A percentile compares a stretch with the other conserved stretches of the same genome.
Evolutionary conservation across 2,329 filamentous ascomycete genomes (phyloP).

Genomic region (Microsporum audouinii): DNA sequence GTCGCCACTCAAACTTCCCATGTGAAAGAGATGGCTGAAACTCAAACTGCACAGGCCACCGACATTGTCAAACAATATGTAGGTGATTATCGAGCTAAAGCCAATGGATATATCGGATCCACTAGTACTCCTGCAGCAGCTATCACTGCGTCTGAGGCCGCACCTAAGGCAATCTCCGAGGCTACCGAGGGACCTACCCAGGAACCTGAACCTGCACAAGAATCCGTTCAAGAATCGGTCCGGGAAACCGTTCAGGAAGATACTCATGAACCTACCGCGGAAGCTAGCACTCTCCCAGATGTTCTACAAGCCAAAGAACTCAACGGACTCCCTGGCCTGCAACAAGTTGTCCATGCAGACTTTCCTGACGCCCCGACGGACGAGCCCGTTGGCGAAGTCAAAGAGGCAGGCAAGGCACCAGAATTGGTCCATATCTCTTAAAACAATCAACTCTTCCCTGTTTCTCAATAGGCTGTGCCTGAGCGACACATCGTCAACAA

Average conservation of each 20-base stretch:
- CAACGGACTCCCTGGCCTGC: background rate
- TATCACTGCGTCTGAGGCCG: constrained; percentile 9
- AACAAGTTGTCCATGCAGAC: constrained; percentile 22
- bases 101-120: constrained; percentile 43
- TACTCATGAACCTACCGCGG: constrained; percentile 10
- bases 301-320: background rate
- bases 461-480: constrained; percentile 1
- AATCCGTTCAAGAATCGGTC: background rate
- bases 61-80: constrained; percentile 49
- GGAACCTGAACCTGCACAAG: background rate
- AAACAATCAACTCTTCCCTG: background rate
- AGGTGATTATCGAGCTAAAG: constrained; percentile 50
- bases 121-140: constrained; percentile 17
- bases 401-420: background rate
- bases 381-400: constrained; percentile 14
- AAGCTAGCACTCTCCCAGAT: constrained; percentile 9
- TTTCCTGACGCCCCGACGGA: constrained; percentile 32
- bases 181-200: background rate
- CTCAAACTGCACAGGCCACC: constrained; percentile 48
- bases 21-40: constrained; percentile 48
- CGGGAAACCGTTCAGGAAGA: background rate
- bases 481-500: background rate
- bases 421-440: constrained; percentile 8
- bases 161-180: background rate
- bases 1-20: constrained; percentile 49